Evolutionary conservation across 176 grass and related monocot genomes (phyloP), one percentile per base, ranked within the genome.

Genomic region (Poa annua): DNA sequence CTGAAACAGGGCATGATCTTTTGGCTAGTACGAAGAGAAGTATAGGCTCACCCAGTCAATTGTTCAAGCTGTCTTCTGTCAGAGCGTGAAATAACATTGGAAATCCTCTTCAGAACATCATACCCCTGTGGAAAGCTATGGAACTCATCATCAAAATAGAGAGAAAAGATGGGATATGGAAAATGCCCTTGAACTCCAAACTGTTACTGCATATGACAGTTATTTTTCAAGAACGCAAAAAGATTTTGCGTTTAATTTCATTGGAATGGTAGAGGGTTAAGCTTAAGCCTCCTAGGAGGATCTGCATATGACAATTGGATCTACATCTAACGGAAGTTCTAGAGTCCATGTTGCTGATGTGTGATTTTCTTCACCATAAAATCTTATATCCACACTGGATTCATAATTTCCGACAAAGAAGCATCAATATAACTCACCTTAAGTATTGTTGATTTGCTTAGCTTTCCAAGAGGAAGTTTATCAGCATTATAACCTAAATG

Each of bases 381-480:
- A 74, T 16, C 59, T 65, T 70, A 63, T 83, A 38, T 52, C 38
- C 26, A 79, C 29, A 60, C 6, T 20, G 21, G 83, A 61, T 75
- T 75, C 12, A 79, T 48, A 83, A 66, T 38, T 59, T n/a, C 57
- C 9, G 17, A 52, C 4, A 59, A 79, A 71, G 64, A 88, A 74
- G 38, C 26, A 61, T 60, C 44, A 61, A 78, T 14, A 24, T 55
- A 85, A 60, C 89, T 84, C 6, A 98, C 92, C 92, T 98, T 93
- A 65, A 95, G 81, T 86, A 98, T 92, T 81, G 90, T 98, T 78
- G 96, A 91, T 89, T 95, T 95, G 77, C 96, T 95, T 80, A 98
- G 85, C 85, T 93, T 98, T 77, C 96, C 96, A 79, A 98, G 92
- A 68, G 96, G 96, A 75, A 98, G 83, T 84, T 95, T 98, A 54